Percentiles rank a stretch among this genome's conserved stretches.
These are phyloP conservation scores for Stemphylium beticola DNA, from an alignment of 2,329 filamentous ascomycete genomes.

Conservation along the genomic window DNA sequence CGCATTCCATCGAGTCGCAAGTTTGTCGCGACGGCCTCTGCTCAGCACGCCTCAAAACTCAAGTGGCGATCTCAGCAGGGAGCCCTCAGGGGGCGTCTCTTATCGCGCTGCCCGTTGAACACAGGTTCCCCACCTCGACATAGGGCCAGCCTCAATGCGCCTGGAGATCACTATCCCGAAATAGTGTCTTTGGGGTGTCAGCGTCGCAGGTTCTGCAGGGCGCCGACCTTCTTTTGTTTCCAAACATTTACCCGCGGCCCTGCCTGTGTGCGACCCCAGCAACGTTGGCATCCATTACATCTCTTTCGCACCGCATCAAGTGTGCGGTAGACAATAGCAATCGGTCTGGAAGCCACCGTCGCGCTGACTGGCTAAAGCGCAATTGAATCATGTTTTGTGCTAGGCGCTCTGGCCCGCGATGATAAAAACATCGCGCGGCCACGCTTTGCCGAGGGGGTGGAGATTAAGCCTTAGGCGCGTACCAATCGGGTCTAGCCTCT, in stretches of 20 bases:
- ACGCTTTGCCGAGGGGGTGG: constrained; percentile 15
- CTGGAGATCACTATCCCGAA: constrained; percentile 23
- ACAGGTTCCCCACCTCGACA: constrained; percentile 11
- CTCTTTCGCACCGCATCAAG: not conserved
- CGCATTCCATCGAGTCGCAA: constrained; percentile 3
- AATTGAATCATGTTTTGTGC: not conserved
- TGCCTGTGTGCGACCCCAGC: constrained; percentile 7
- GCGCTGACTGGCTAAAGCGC: too few species aligned
- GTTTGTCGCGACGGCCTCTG: constrained; percentile 7
- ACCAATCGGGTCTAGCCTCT: constrained; percentile 16
- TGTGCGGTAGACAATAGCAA: too few species aligned
- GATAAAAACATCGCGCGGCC: constrained; percentile 20
- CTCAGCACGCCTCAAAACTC: constrained; percentile 10
- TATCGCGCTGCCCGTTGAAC: constrained; percentile 22
- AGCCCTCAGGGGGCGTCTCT: constrained; percentile 22
- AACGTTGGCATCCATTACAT: constrained; percentile 3
- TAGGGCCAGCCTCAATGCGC: constrained; percentile 11
- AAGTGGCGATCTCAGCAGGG: constrained; percentile 11
- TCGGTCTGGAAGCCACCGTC: not conserved
- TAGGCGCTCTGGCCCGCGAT: constrained; percentile 17
- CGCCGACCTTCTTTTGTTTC: constrained; percentile 14
- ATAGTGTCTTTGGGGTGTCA: constrained; percentile 19
- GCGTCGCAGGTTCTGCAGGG: constrained; percentile 30
- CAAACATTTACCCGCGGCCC: constrained; percentile 11
- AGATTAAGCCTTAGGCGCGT: constrained; percentile 25